Conservation (phyloP, 1,284 basidiomycete genomes). For the Moniliella sp. region DNA sequence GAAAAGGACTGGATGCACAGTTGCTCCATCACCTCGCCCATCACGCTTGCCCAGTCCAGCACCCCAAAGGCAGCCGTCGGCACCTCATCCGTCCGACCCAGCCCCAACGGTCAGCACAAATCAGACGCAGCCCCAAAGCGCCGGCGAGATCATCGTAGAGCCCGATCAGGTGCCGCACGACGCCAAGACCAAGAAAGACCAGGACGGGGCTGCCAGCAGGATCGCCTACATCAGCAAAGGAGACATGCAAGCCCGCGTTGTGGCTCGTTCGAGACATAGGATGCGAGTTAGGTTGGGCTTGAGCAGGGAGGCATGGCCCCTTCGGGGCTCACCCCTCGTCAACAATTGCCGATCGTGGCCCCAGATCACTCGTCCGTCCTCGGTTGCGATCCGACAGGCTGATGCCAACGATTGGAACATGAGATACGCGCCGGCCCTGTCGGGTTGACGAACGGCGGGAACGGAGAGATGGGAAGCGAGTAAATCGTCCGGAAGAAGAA, state of each 20-base stretch:
- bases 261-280: slow-evolving; percentile 52
- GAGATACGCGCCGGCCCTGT: too few species aligned
- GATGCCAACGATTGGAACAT: too few species aligned
- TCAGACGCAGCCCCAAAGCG: slow-evolving; percentile 59
- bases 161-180: slow-evolving; percentile 77
- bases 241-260: slow-evolving; percentile 56
- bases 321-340: too few species aligned
- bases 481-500: too few species aligned
- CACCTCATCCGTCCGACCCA: slow-evolving; percentile 57
- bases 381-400: too few species aligned
- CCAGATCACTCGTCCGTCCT: too few species aligned
- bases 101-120: slow-evolving; percentile 87
- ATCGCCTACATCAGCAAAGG: slow-evolving; percentile 69
- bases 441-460: too few species aligned
- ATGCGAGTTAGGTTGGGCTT: slow-evolving; percentile 70
- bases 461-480: too few species aligned
- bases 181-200: slow-evolving; percentile 75
- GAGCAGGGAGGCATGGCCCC: too few species aligned
- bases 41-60: slow-evolving; percentile 68
- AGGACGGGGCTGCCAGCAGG: slow-evolving; percentile 61
- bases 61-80: slow-evolving; percentile 51
- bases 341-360: too few species aligned
- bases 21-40: slow-evolving; percentile 65
- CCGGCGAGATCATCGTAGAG: slow-evolving; percentile 87
- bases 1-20: slow-evolving; percentile 60